phyloP scores from a whole-genome alignment of 208 protist species.

The Trypanosoma melophagium region DNA sequence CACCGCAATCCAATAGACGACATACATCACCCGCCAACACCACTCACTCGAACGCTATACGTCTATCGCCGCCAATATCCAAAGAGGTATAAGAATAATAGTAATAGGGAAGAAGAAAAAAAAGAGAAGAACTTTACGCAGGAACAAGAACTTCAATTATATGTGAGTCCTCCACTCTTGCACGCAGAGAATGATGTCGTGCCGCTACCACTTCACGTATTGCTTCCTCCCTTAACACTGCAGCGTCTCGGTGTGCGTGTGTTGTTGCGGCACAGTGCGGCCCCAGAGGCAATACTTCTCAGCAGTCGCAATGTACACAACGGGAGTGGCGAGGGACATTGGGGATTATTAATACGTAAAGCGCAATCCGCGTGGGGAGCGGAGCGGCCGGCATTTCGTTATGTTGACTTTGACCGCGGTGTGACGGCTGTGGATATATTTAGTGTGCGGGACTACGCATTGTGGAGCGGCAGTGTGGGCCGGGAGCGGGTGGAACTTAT shows the following conservation, averaged over 20 bases:
- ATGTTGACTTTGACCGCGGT: conserved; percentile 32
- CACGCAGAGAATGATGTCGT: conserved; percentile 35
- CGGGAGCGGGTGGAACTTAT: conserved; percentile 30
- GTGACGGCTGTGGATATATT: conserved; percentile 34
- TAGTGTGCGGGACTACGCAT: conserved; percentile 31
- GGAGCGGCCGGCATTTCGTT: conserved; percentile 34
- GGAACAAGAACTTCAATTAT: background rate
- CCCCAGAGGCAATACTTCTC: conserved; percentile 35
- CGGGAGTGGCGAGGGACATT: conserved; percentile 29
- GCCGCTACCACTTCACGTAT: conserved; percentile 25
- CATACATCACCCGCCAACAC: conserved; percentile 23
- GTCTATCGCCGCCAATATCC: conserved; percentile 2
- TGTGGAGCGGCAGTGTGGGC: conserved; percentile 27
- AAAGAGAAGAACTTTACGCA: too few relatives aligned
- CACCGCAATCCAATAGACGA: conserved; percentile 29
- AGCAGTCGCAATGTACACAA: conserved; percentile 14
- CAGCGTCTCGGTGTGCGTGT: conserved; percentile 28
- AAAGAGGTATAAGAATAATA: background rate
- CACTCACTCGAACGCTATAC: conserved; percentile 31
- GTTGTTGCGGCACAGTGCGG: conserved; percentile 35
- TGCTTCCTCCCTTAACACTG: conserved; percentile 18
- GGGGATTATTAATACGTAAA: conserved; percentile 37
- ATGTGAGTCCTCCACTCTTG: conserved; percentile 28
- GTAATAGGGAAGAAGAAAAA: background rate
- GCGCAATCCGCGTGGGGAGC: conserved; percentile 40